Conservation (phyloP, 257 asterid species). For the Nicotiana tabacum region DNA sequence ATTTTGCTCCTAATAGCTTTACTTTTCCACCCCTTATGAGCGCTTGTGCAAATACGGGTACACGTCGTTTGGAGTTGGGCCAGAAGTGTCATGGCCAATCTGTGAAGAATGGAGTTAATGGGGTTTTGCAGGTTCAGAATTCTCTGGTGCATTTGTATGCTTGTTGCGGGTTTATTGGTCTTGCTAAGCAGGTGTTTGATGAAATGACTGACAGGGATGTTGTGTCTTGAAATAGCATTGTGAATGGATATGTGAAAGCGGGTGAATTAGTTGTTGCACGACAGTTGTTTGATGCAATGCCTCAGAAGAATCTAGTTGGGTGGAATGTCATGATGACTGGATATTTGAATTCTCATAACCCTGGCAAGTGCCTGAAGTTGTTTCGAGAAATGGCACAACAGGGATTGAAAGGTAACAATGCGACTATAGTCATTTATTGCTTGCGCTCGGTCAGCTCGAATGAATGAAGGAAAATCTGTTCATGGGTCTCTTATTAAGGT, state of each 20-base stretch:
- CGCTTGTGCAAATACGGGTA: constrained; percentile 46
- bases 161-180: constrained; percentile 34
- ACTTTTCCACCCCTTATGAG: constrained; percentile 61
- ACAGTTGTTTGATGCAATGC: constrained; percentile 51
- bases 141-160: constrained; percentile 51
- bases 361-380: constrained; percentile 56
- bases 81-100: constrained; percentile 60
- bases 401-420: constrained; percentile 28
- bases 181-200: constrained; percentile 29
- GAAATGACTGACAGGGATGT: constrained; percentile 7
- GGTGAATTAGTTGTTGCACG: constrained; percentile 57
- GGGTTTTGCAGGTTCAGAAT: constrained; percentile 50
- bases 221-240: constrained; percentile 55
- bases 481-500: constrained; percentile 46
- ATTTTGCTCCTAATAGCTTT: constrained; percentile 43
- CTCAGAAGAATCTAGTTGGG: constrained; percentile 40
- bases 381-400: constrained; percentile 46
- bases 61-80: constrained; percentile 41
- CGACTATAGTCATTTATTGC: constrained; percentile 51
- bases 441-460: constrained; percentile 61
- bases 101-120: constrained; percentile 51
- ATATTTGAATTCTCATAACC: constrained; percentile 44
- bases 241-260: constrained; percentile 35
- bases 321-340: constrained; percentile 65
- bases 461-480: constrained; percentile 62